Base-by-base conservation (phyloP, 1,284 basidiomycete genomes). In the Leccinum pachyderme region DNA sequence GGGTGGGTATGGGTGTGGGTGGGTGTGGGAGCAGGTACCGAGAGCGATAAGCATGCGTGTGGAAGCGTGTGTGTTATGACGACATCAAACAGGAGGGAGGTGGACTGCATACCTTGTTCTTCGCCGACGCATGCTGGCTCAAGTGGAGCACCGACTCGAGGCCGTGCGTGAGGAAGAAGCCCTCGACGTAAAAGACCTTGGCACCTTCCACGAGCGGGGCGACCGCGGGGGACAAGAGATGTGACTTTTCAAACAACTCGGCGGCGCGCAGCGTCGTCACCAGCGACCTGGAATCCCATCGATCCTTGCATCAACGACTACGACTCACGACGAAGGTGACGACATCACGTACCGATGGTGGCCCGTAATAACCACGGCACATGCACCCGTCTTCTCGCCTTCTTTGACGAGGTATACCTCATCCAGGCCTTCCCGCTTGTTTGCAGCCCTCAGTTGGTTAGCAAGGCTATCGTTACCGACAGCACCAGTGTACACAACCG, bases 81-180 rank as follows among this genome's bases (percentile, higher is more conserved):
- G 3, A 55, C 27, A n/a, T 15, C 18, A 9, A 24, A 35, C 1
- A 15, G 28, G 18, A 7, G 5, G 25, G 7, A 8, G 22, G 15
- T 7, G 43, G 15, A 27, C 12, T 24, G 7, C 50, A 13, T 60
- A 89, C 91, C 82, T 96, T 97, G 66, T 87, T 83, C 15, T 81
- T 79, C 49, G 78, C 77, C 15, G 90, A 85, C n/a, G 93, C 89
- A 65, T 89, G 85, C 73, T 92, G 86, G 70, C 91, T 88, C 54
- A 99, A 72, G 63, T 88, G 80, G 49, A 95, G 73, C 43, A 86
- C 86, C 53, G 83, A 83, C 64, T 88, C 86, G 56, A 84, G 71
- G 52, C 95, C 95, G 72, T 99, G 96, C 24, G 96, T 97, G 61
- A 99, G 82, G 86, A 99, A 98, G 81, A 91, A 99, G 18, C 97